phyloP scores from a whole-genome alignment of 345 rosid species.

The Reutealis trisperma region DNA sequence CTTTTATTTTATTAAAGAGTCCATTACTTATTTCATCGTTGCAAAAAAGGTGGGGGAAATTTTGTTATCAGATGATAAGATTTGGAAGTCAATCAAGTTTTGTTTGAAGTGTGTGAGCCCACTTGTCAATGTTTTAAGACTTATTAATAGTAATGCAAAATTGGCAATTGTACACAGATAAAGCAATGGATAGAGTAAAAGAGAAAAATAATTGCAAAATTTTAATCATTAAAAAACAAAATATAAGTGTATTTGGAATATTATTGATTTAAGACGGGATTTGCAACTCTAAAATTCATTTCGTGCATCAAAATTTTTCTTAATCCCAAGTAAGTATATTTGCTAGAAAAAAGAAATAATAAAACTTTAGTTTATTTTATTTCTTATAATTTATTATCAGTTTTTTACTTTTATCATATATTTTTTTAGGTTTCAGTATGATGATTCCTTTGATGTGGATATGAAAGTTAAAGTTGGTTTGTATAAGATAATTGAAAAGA shows the following conservation, averaged over 20 bases:
- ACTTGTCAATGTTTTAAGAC: neutral
- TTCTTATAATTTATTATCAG: too few species aligned
- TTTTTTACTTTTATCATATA: neutral
- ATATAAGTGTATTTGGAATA: slow-evolving; percentile 1
- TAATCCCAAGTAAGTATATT: neutral
- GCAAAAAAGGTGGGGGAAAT: neutral
- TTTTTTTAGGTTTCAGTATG: neutral
- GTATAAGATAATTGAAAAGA: slow-evolving; percentile 1
- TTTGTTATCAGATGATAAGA: neutral
- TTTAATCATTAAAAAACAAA: neutral
- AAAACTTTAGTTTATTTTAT: too few species aligned
- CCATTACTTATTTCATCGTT: neutral
- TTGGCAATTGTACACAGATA: neutral
- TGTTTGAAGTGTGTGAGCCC: slow-evolving; percentile 6
- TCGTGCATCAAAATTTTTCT: slow-evolving; percentile 2
- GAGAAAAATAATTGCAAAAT: slow-evolving; percentile 5
- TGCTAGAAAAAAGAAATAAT: neutral
- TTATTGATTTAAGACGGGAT: neutral
- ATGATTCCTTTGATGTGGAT: neutral
- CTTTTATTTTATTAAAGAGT: too few species aligned
- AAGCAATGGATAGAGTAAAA: neutral
- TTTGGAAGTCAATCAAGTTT: neutral
- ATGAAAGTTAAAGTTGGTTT: slow-evolving; percentile 7
- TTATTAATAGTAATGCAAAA: neutral
- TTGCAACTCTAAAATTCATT: slow-evolving; percentile 6